phyloP scores from a whole-genome alignment of 176 grass and related monocot species.

The Miscanthus lutarioriparius region DNA sequence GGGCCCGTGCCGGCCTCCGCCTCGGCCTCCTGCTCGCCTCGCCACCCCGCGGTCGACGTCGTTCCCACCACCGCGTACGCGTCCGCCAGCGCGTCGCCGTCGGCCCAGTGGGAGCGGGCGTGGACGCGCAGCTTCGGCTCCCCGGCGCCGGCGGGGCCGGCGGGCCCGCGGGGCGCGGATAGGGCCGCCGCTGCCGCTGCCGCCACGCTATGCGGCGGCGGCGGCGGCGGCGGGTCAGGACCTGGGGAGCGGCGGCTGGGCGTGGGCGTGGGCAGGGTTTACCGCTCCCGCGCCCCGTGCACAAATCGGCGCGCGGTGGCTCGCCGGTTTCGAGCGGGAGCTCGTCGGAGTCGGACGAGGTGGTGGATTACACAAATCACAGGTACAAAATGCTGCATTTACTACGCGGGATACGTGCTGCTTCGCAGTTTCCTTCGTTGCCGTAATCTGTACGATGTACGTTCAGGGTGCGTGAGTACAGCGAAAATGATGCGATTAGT shows the following conservation, averaged over 20 bases:
- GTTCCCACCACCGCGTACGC: slow-evolving; percentile 24
- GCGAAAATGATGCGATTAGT: not conserved
- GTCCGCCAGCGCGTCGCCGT: slow-evolving; percentile 22
- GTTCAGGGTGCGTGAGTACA: not conserved
- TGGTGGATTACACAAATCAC: slow-evolving; percentile 26
- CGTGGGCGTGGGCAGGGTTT: slow-evolving; percentile 11
- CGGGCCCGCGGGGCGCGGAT: not conserved
- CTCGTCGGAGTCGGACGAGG: slow-evolving; percentile 74
- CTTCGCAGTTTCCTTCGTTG: not conserved
- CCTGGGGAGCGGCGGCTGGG: not conserved
- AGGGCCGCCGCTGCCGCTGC: not conserved
- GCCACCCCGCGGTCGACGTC: slow-evolving; percentile 18
- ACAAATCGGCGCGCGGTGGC: slow-evolving; percentile 13
- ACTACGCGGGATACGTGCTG: not conserved
- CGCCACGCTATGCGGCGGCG: not conserved
- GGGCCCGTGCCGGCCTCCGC: not conserved
- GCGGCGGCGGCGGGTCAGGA: not conserved
- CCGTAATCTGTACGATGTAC: not conserved
- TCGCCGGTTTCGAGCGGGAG: slow-evolving; percentile 48
- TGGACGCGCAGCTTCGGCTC: not conserved
- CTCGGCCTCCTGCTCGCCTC: slow-evolving; percentile 29
- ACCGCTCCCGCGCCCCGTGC: slow-evolving; percentile 45
- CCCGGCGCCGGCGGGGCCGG: not conserved
- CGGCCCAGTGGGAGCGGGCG: not conserved
- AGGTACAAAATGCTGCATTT: not conserved